These are phyloP conservation scores for Quambalaria eucalypti DNA, from an alignment of 1,284 basidiomycete species.

Conservation along the genomic window DNA sequence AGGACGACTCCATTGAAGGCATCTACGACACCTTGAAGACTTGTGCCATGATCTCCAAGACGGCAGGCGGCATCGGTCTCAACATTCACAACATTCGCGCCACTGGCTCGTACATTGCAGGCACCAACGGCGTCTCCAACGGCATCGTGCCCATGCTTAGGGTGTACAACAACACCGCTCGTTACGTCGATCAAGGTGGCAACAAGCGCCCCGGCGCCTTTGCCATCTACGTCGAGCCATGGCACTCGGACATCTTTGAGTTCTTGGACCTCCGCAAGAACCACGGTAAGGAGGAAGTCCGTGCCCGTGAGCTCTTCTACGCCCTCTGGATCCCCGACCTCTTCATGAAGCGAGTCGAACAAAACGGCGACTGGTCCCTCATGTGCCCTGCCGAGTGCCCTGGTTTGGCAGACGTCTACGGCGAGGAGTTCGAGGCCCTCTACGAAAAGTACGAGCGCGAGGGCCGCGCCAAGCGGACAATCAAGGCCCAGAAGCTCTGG, in stretches of 20 bases:
- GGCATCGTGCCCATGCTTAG: slow-evolving; percentile 99
- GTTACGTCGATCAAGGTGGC: slow-evolving; percentile 98
- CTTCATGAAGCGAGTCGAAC: slow-evolving; percentile 55
- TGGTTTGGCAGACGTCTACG: slow-evolving; percentile 78
- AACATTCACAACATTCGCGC: slow-evolving; percentile 95
- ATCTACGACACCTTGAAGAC: slow-evolving; percentile 98
- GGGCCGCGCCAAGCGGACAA: slow-evolving; percentile 73
- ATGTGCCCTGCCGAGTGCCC: slow-evolving; percentile 98
- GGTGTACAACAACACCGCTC: slow-evolving; percentile 94
- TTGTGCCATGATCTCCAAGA: slow-evolving; percentile 99
- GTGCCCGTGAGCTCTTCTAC: slow-evolving; percentile 95
- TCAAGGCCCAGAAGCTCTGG: slow-evolving; percentile 98
- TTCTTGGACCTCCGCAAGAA: slow-evolving; percentile 98
- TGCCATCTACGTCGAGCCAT: slow-evolving; percentile 92
- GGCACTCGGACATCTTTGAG: slow-evolving; percentile 96
- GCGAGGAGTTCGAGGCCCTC: slow-evolving; percentile 80
- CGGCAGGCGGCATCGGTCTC: slow-evolving; percentile 92
- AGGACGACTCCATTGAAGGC: slow-evolving; percentile 96
- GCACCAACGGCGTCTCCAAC: slow-evolving; percentile 95
- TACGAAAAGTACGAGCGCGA: slow-evolving; percentile 86
- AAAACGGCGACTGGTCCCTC: slow-evolving; percentile 81
- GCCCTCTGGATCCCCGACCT: slow-evolving; percentile 97
- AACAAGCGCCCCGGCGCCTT: slow-evolving; percentile 99
- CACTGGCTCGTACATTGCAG: slow-evolving; percentile 77
- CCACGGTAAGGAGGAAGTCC: slow-evolving; percentile 95